Base-by-base conservation (phyloP, 805 yeast species). In the Zygosaccharomyces kombuchaensis region DNA sequence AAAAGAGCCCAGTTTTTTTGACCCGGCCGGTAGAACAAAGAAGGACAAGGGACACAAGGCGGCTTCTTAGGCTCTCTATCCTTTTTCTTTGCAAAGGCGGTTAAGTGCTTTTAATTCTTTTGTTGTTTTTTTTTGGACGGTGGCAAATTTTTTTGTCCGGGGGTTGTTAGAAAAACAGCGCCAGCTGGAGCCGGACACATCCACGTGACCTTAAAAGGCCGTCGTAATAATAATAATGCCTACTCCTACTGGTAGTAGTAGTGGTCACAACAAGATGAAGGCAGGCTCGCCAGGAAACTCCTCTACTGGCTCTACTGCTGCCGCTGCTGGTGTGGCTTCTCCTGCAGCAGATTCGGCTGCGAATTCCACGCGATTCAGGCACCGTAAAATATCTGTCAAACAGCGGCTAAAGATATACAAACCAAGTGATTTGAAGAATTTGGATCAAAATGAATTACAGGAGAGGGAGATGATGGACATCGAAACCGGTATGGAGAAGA, bases 401-500 rank as follows among this genome's bases (percentile, higher is more conserved):
- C 96, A 89, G 63, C 80, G 86, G 9, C 75, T 91, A 47, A 83
- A 82, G 49, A 82, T 91, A 7, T 77, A 82, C 62, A 77, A 77
- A 60, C 95, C 87, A 55, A 71, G 74, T 45, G 97, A 91, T 58
- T 69, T 91, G 41, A 91, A 96, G 1, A 85, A 85, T 53, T 63
- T 82, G 36, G 96, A 89, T 51, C 77, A 81, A 39, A 59, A 60
- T 34, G 68, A 62, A 44, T 37, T 63, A 38, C 60, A 82, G 56
- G 95, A 85, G 63, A 79, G 98, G 35, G 96, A 91, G 52, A 68
- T 87, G 25, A 88, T 87, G 58, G 87, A 88, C 50, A 78, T 93
- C 36, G 99, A 93, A 59, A 91, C 98, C 6, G 99, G 99, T 68
- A 99, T 93, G 34, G 99, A 93, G 60, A 93, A 93, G 64, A 88